Percentiles rank a stretch among this genome's conserved stretches.
Conservation (phyloP, 768 basidiomycete species). For the Amanita thiersii region DNA sequence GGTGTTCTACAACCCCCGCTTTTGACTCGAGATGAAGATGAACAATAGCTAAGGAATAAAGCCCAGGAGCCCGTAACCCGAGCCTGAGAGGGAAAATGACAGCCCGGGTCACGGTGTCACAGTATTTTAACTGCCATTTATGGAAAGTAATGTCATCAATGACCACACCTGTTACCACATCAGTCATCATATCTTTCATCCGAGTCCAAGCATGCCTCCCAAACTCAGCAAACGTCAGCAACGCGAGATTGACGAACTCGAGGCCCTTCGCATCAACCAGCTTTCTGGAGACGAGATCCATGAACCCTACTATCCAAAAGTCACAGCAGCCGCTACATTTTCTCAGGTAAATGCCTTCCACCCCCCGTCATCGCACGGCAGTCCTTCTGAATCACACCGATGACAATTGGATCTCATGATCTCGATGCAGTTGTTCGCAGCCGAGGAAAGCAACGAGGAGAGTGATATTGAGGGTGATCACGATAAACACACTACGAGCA, state of each 20-base stretch:
- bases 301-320: slow-evolving; percentile 10
- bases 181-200: no score
- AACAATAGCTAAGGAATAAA: no score
- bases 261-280: slow-evolving; percentile 33
- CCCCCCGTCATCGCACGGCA: no score
- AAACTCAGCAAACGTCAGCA: slow-evolving; percentile 82
- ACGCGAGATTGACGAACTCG: slow-evolving; percentile 75
- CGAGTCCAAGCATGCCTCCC: slow-evolving; percentile 73
- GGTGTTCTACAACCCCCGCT: no score
- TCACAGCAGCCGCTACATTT: slow-evolving; percentile 3
- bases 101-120: no score
- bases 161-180: no score
- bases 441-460: slow-evolving; percentile 6
- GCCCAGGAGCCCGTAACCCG: no score
- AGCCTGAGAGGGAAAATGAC: no score
- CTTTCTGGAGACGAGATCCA: slow-evolving; percentile 25
- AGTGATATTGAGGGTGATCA: slow-evolving; percentile 16
- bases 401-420: no score
- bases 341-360: slow-evolving; percentile 2
- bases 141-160: no score
- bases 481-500: slow-evolving; percentile 19
- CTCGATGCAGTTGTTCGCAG: neutral
- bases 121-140: no score
- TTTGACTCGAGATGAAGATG: no score
- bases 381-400: neutral